Evolutionary conservation across 164 flowering plant genomes (phyloP).

Genomic region (Vitis rupestris): DNA sequence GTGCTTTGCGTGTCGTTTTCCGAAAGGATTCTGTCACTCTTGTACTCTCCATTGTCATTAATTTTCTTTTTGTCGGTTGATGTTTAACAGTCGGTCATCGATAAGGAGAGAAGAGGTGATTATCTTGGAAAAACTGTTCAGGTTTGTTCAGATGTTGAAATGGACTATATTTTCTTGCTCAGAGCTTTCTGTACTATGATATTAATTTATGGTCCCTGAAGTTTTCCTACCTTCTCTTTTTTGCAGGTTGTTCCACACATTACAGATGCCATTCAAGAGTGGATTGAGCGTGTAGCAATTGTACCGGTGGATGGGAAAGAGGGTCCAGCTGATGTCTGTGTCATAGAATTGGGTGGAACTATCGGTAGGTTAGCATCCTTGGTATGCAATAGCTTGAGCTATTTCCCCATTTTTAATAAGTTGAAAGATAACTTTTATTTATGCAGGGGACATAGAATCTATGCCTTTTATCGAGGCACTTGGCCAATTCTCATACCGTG

Average conservation of each 20-base stretch:
- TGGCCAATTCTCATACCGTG: constrained; percentile 90
- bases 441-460: constrained; percentile 96
- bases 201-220: not conserved
- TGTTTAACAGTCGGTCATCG: constrained; percentile 60
- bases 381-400: not conserved
- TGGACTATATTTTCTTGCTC: not conserved
- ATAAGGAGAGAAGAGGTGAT: constrained; percentile 94
- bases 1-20: not conserved
- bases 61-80: not conserved
- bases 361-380: constrained; percentile 47
- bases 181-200: not conserved
- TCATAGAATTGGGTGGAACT: constrained; percentile 98
- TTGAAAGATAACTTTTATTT: not conserved
- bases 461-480: constrained; percentile 94
- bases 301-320: constrained; percentile 90
- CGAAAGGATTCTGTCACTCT: too few species aligned
- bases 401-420: not conserved
- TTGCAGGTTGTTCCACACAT: constrained; percentile 87
- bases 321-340: constrained; percentile 94
- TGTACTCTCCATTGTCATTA: not conserved
- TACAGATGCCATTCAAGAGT: constrained; percentile 95
- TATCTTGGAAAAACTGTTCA: constrained; percentile 97
- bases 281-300: constrained; percentile 86
- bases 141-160: constrained; percentile 35
- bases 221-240: constrained; percentile 5